Base-by-base conservation (phyloP, 2,329 filamentous ascomycete genomes). In the Clarireedia sp. region DNA sequence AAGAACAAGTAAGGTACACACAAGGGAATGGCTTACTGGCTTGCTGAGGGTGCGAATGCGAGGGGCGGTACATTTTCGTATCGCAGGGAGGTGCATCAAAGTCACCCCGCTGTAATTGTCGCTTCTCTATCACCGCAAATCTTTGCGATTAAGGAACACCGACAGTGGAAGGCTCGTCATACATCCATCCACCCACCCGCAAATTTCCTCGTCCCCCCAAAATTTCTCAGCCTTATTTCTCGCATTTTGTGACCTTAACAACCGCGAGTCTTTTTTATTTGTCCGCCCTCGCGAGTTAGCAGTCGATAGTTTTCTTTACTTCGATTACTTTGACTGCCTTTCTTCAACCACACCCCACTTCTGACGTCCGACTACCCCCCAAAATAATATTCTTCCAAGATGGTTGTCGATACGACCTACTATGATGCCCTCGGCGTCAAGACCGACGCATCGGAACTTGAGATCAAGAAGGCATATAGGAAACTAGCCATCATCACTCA, bases 391-490 rank as follows among this genome's bases (percentile, higher is more conserved):
- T 19, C 14, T 26, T 19, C 37, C 47, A 59, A 43, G 41, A 68
- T 67, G 65, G 67, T 69, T 52, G 64, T 62, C 16, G 67, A 68
- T 51, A 69, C 67, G n/a, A 61, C 62, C 12, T 69, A 69, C 33
- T 69, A 69, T 73, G 90, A 96, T 73, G 83, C 83, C 64, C 78
- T 96, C 40, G 89, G 87, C 68, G 90, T 96, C 67, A 78, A 85
- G 74, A 86, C 90, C 62, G 89, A 86, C 55, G 92, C 91, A 29
- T 87, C 89, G 40, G 89, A 92, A 71, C 81, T 96, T 50, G 90
- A 96, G 70, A 96, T 96, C 74, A 96, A 96, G 73, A 96, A 96
- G 76, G 91, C 91, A 26, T 96, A 96, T 74, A 84, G 91, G 70
- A 96, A 92, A 75, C 81, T 94, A 64, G 94, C 94, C 64, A 96